Evolutionary conservation across 352 stramenopile genomes (phyloP).

Genomic region (Globisporangium apiculatum): DNA sequence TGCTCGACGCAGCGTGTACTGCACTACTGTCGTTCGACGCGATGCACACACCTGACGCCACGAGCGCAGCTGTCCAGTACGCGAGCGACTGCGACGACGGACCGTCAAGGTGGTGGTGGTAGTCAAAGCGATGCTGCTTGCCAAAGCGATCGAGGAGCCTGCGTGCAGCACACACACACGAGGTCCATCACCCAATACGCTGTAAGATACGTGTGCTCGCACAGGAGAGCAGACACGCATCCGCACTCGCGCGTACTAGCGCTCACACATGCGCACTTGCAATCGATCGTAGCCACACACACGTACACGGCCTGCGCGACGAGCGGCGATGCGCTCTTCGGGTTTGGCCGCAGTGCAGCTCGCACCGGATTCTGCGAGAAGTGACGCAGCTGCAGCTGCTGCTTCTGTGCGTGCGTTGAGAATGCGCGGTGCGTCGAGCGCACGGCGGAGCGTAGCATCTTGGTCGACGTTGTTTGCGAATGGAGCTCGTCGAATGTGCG

Average conservation of each 20-base stretch:
- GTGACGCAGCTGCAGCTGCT: slow-evolving; percentile 8
- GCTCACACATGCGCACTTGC: too few relatives aligned
- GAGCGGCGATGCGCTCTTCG: not conserved
- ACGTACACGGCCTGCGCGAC: slow-evolving; percentile 13
- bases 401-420: not conserved
- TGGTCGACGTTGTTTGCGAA: not conserved
- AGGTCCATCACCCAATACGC: too few relatives aligned
- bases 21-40: slow-evolving; percentile 16
- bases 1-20: slow-evolving; percentile 15
- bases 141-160: slow-evolving; percentile 22
- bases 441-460: slow-evolving; percentile 10
- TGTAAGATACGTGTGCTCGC: too few relatives aligned
- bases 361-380: slow-evolving; percentile 2
- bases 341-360: not conserved
- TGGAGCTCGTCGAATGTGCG: too few relatives aligned
- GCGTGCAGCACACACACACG: not conserved
- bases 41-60: slow-evolving; percentile 20
- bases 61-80: slow-evolving; percentile 27
- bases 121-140: slow-evolving; percentile 20
- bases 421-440: slow-evolving; percentile 6
- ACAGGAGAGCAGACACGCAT: not conserved
- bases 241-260: not conserved
- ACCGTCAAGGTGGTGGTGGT: slow-evolving; percentile 5
- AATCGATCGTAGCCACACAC: not conserved
- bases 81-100: slow-evolving; percentile 13